These are phyloP conservation scores for Fusarium albidum DNA, from an alignment of 2,329 filamentous ascomycete species.

Conservation along the genomic window DNA sequence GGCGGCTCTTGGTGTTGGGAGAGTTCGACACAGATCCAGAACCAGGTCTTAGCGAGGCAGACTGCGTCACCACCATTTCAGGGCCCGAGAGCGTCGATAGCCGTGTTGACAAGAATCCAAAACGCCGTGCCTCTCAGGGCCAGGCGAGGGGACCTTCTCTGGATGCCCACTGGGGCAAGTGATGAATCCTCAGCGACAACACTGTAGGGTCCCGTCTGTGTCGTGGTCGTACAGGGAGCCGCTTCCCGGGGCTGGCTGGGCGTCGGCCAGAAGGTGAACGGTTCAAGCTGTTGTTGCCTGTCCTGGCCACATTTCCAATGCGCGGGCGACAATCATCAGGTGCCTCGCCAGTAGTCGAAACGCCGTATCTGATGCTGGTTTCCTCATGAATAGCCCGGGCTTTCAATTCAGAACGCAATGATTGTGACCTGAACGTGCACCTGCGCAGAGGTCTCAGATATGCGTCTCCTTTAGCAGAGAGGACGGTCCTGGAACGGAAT, in stretches of 20 bases:
- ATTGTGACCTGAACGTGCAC: neutral
- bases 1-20: neutral
- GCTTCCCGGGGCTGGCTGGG: constrained; percentile 22
- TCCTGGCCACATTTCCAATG: constrained; percentile 1
- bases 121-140: neutral
- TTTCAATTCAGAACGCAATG: neutral
- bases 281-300: constrained; percentile 1
- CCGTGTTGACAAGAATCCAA: neutral
- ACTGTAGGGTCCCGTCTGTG: constrained; percentile 33
- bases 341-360: too few relatives aligned
- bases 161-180: constrained; percentile 11
- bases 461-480: constrained; percentile 3
- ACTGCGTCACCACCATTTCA: neutral
- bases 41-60: neutral
- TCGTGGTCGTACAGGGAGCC: constrained; percentile 31
- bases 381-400: too few relatives aligned
- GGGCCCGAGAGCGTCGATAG: neutral
- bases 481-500: constrained; percentile 3
- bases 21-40: neutral
- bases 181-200: constrained; percentile 26
- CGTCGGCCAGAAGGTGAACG: constrained; percentile 7
- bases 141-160: neutral
- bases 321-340: neutral
- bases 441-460: constrained; percentile 12
- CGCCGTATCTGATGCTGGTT: too few relatives aligned